Conservation (phyloP, 345 rosid genomes). For the Acer yangbiense region DNA sequence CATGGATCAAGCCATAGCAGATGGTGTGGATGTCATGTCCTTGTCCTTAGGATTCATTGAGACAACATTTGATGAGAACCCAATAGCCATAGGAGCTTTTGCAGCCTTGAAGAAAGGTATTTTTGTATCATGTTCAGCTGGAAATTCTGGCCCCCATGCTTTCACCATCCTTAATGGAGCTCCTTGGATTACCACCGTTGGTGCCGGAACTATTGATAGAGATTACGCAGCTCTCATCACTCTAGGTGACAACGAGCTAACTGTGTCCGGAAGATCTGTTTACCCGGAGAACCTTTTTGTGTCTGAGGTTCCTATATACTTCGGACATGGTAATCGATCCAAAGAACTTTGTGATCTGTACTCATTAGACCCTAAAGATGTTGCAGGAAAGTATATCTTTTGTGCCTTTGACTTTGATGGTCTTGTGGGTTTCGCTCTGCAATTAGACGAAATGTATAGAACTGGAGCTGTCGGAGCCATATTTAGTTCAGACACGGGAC, state of each 20-base stretch:
- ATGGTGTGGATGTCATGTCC: conserved; percentile 51
- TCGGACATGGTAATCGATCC: conserved; percentile 43
- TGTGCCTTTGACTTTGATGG: conserved; percentile 30
- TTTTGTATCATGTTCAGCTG: conserved; percentile 52
- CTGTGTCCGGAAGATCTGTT: conserved; percentile 34
- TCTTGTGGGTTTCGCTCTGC: background rate
- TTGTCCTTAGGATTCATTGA: conserved; percentile 39
- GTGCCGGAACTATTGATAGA: conserved; percentile 44
- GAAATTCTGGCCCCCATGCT: conserved; percentile 44
- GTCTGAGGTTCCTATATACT: conserved; percentile 35
- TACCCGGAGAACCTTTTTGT: conserved; percentile 43
- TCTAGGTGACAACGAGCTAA: conserved; percentile 21
- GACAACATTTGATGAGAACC: conserved; percentile 45
- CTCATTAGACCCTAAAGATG: conserved; percentile 37
- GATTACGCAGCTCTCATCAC: conserved; percentile 30
- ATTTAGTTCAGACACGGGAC: conserved; percentile 28
- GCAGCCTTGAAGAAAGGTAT: conserved; percentile 54
- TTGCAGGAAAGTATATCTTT: conserved; percentile 42
- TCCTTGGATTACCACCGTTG: conserved; percentile 50
- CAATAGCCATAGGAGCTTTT: conserved; percentile 57
- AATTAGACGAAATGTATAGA: conserved; percentile 16
- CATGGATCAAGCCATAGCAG: conserved; percentile 57
- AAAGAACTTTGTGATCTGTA: conserved; percentile 33
- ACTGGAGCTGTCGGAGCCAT: conserved; percentile 43
- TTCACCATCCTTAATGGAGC: conserved; percentile 44